Base-by-base conservation (phyloP, 1,284 basidiomycete species). In the Ustilago trichophora region DNA sequence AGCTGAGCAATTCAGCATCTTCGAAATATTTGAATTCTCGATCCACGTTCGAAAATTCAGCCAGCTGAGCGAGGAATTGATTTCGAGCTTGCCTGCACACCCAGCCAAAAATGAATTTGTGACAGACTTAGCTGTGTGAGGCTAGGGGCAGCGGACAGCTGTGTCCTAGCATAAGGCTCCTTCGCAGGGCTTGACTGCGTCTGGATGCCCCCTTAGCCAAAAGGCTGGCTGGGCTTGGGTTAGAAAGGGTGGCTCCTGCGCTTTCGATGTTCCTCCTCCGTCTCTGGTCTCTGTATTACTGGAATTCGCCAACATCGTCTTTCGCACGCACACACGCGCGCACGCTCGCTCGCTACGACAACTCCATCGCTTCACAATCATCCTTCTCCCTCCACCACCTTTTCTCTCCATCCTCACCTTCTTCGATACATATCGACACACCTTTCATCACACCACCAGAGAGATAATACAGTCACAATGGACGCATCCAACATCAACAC, bases 401-500 rank as follows among this genome's bases (percentile, higher is more conserved):
- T 33, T n/a, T n/a, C n/a, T n/a, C n/a, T n/a, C n/a, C n/a, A n/a
- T n/a, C n/a, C n/a, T n/a, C 38, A 46, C 45, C n/a, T 44, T 19
- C 25, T 16, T 34, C 29, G 47, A 43, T 15, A 24, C 44, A 25
- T 49, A 26, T 13, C 21, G 34, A n/a, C 16, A 36, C 34, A 18
- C 19, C 43, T 13, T 35, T 9, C 32, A n/a, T n/a, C n/a, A n/a
- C 19, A 16, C 33, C 25, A 22, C 15, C 48, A 32, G 27, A 40
- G 19, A 40, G 11, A 42, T 21, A 25, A 25, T 36, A 49, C n/a
- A 32, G 46, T 38, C 57, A 67, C 60, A 41, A 75, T 76, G 72
- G 64, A 68, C 46, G 56, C 71, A 35, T 55, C 63, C 44, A 62
- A 71, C 19, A 74, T 77, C 63, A 78, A 78, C 73, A 66, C 68